A percentile compares a stretch with the other conserved stretches of the same genome.
Conservation (phyloP, 805 yeast genomes). For the Suhomyces sp. region DNA sequence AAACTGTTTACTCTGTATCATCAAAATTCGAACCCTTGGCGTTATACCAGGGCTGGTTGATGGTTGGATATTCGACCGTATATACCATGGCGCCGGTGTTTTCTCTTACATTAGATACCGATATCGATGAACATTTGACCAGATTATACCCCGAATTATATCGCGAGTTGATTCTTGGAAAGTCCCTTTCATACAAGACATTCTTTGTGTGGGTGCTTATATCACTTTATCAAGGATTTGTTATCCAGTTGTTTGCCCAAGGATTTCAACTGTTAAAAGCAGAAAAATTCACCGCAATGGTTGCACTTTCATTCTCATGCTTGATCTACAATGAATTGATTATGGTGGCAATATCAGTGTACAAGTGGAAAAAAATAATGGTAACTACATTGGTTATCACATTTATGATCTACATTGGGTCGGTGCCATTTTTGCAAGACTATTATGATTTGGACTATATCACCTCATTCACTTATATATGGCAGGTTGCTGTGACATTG, state of each 20-base stretch:
- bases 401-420: conserved; percentile 58
- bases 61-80: conserved; percentile 97
- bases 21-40: conserved; percentile 93
- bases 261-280: conserved; percentile 60
- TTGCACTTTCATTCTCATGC: conserved; percentile 80
- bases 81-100: conserved; percentile 99
- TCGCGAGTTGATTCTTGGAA: conserved; percentile 86
- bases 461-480: conserved; percentile 53
- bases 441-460: conserved; percentile 75
- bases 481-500: conserved; percentile 67
- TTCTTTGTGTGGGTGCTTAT: conserved; percentile 89
- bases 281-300: conserved; percentile 64
- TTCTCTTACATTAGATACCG: conserved; percentile 85
- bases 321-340: conserved; percentile 79
- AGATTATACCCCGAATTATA: conserved; percentile 91
- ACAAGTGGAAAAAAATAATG: conserved; percentile 88
- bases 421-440: conserved; percentile 83
- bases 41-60: conserved; percentile 89
- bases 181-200: conserved; percentile 78
- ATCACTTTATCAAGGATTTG: conserved; percentile 86
- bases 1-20: conserved; percentile 85
- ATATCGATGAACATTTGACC: conserved; percentile 85
- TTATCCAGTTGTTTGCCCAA: conserved; percentile 83
- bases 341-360: conserved; percentile 91
- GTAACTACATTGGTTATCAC: conserved; percentile 69